Base-by-base conservation (phyloP, 441 rosid genomes). In the Populus hybrid region DNA sequence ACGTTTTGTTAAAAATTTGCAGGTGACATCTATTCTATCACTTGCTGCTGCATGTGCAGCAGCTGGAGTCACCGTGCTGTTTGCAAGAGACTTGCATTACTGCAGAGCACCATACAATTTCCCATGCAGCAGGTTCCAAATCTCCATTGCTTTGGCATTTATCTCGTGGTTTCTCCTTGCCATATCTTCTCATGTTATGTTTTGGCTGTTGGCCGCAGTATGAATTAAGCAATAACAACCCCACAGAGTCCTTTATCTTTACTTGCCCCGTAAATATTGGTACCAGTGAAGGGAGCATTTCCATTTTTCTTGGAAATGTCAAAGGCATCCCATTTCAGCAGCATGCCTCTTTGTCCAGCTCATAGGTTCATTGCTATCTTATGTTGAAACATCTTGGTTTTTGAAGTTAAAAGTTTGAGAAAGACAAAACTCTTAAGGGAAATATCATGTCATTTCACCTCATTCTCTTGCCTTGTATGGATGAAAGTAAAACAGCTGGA, bases 31-130 rank as follows among this genome's bases (percentile, higher is more conserved):
- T 21, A 87, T 92, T 76, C 84, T 93, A 72, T 92, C 99, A 36
- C 97, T 93, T 80, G 99, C 97, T 66, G 98, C 97, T 80, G 93
- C 99, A 28, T 90, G 95, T 80, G 87, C 99, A 61, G 93, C 99
- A 28, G 98, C 97, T 0, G 97, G 99, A 67, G 95, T 95, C 73
- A 80, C 85, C 6, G 94, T 94, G 76, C 85, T 94, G 72, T 95
- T 87, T 67, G 85, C 90, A 26, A 91, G 73, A 85, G 99, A 95
- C 84, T 82, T 95, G 82, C 75, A 87, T 50, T 86, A 83, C 81
- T 95, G 99, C 82, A 79, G 46, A 65, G 69, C 23, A 23, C 79
- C 67, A 18, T 36, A 16, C 50, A 28, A 67, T 73, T 75, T 84
- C 34, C 82, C 91, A 0, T 95, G 99, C 82, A 70, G 78, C 83